Percentiles rank a stretch among this genome's conserved stretches.
Evolutionary conservation across 2,329 filamentous ascomycete species (phyloP).

Genomic region (Ploettnerulaceae sp.): DNA sequence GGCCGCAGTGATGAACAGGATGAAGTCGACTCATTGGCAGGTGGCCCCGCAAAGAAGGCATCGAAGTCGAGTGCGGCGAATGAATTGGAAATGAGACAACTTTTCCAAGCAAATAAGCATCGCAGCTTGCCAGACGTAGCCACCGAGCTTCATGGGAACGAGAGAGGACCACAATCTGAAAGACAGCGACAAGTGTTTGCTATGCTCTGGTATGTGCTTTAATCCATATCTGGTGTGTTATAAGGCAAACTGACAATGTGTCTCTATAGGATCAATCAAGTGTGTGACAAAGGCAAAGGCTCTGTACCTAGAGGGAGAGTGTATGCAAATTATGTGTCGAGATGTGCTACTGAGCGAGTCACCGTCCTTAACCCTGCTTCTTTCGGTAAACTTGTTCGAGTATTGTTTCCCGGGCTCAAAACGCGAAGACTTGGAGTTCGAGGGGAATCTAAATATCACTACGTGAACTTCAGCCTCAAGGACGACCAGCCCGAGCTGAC

Average conservation of each 20-base stretch:
- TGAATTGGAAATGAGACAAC: slow-evolving; percentile 72
- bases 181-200: slow-evolving; percentile 81
- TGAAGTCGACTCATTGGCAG: slow-evolving; percentile 49
- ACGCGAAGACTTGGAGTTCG: slow-evolving; percentile 87
- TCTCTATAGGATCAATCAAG: slow-evolving; percentile 60
- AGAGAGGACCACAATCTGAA: slow-evolving; percentile 75
- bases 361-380: slow-evolving; percentile 95
- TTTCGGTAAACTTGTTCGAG: slow-evolving; percentile 93
- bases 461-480: slow-evolving; percentile 61
- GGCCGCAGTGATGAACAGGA: slow-evolving; percentile 50
- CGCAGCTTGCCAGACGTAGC: slow-evolving; percentile 68
- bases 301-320: slow-evolving; percentile 91
- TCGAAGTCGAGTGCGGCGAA: slow-evolving; percentile 71
- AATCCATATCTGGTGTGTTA: neutral
- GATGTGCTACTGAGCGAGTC: slow-evolving; percentile 88
- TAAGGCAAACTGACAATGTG: slow-evolving; percentile 3
- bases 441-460: slow-evolving; percentile 98
- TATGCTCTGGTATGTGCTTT: slow-evolving; percentile 69
- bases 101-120: slow-evolving; percentile 65
- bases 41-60: slow-evolving; percentile 49
- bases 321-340: slow-evolving; percentile 90
- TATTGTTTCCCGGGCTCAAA: slow-evolving; percentile 92
- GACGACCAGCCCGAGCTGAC: slow-evolving; percentile 44
- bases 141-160: slow-evolving; percentile 70
- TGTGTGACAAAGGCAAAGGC: slow-evolving; percentile 69